phyloP scores from a whole-genome alignment of 2,329 filamentous ascomycete genomes.

The Verticillium nubilum region DNA sequence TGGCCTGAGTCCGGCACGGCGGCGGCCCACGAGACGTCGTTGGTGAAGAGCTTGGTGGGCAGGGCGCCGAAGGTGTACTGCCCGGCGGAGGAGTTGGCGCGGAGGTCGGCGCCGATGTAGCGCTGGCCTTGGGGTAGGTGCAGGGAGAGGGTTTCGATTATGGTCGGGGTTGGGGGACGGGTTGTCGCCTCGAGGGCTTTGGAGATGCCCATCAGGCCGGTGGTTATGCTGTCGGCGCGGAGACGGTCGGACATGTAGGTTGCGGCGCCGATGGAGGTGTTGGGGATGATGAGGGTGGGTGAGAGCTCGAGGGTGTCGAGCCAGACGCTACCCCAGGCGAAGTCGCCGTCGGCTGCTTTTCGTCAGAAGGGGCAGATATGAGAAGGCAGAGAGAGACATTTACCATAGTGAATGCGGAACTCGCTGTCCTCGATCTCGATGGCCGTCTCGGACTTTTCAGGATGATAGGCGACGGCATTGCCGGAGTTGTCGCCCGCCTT shows the following conservation, averaged over 20 bases:
- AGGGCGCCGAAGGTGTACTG: conserved; percentile 40
- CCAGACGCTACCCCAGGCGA: conserved; percentile 42
- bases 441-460: conserved; percentile 39
- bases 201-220: conserved; percentile 48
- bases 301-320: conserved; percentile 43
- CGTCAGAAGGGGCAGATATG: not conserved
- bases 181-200: conserved; percentile 40
- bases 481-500: conserved; percentile 34
- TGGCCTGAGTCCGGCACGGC: conserved; percentile 16
- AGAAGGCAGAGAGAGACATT: conserved; percentile 26
- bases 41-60: conserved; percentile 30
- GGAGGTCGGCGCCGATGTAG: conserved; percentile 45
- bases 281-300: conserved; percentile 20
- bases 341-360: conserved; percentile 35
- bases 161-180: conserved; percentile 32
- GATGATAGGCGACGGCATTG: conserved; percentile 37
- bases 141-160: conserved; percentile 38
- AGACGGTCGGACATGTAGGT: conserved; percentile 33
- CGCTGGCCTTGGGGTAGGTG: conserved; percentile 26
- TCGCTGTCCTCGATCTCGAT: conserved; percentile 31
- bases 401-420: conserved; percentile 46
- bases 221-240: conserved; percentile 35
- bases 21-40: conserved; percentile 36
- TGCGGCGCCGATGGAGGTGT: conserved; percentile 46
- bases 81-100: conserved; percentile 11